Evolutionary conservation across 169 alveolate species (phyloP), one percentile per base, ranked within the genome.

Genomic region (Neospora caninum): DNA sequence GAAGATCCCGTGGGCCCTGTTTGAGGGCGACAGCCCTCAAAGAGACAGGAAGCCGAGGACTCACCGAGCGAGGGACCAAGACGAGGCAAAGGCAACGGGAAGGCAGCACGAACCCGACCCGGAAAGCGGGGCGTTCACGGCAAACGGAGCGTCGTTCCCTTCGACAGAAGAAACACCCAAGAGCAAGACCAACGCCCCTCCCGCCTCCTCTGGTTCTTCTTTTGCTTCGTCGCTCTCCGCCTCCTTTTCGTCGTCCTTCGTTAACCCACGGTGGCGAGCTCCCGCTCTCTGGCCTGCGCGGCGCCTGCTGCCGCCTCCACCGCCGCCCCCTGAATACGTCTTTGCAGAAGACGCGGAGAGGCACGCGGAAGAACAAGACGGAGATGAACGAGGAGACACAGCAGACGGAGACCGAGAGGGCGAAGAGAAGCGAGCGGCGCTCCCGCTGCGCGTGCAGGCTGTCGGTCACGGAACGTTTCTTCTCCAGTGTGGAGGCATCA

Each of bases 381-480:
- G 9, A n/a, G 78, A 16, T 13, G 78, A 20, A 27, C 29, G 34
- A 6, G 78, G 36, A 64, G 78, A 64, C 7, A 0, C 10, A 64
- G 78, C 34, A 20, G 78, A 22, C 58, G 58, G 58, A 49, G 58
- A 49, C 58, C 9, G 58, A 49, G 58, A 49, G 6, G 58, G n/a
- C n/a, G n/a, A 49, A 0, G 18, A 20, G 78, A 64, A 0, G 78
- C 13, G 25, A 0, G 20, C 78, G 7, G 78, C 36, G 2, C 78
- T 42, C n/a, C 69, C 67, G n/a, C 84, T 88, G 54, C 70, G 93
- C 36, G 84, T 88, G 64, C 86, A 88, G 4, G 82, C 86, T 25
- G 20, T 88, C 16, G 93, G 93, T 67, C 93, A 88, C 64, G 93
- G 93, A 25, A 58, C 93, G 43, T 88, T 88, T 36, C 84, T 88